Percentiles rank a stretch among this genome's conserved stretches.
Evolutionary conservation across 768 basidiomycete genomes (phyloP).

Genomic region (Rhizopogon vesiculosus): DNA sequence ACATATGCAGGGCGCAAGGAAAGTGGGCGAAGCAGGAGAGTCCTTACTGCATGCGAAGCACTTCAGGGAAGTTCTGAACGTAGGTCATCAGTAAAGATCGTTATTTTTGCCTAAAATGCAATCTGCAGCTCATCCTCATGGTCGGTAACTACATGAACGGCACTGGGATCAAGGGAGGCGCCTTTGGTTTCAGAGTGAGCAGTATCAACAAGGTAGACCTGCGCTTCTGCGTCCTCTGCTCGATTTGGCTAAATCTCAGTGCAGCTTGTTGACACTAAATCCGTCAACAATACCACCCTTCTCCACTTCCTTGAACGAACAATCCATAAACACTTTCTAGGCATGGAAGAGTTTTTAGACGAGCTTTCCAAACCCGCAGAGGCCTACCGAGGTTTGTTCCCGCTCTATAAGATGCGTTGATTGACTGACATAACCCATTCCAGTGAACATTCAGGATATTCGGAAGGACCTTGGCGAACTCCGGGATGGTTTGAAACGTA

Average conservation of each 20-base stretch:
- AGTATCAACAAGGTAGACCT: constrained; percentile 88
- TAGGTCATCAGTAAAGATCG: constrained; percentile 29
- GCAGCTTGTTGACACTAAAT: constrained; percentile 96
- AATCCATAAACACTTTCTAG: constrained; percentile 80
- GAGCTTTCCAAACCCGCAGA: constrained; percentile 88
- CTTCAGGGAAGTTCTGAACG: constrained; percentile 89
- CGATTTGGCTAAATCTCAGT: constrained; percentile 1
- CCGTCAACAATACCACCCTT: constrained; percentile 88
- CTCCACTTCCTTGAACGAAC: constrained; percentile 93
- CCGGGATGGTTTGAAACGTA: constrained; percentile 69
- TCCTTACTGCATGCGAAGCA: constrained; percentile 74
- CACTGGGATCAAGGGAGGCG: constrained; percentile 92
- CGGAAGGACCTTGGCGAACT: constrained; percentile 72
- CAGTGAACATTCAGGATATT: constrained; percentile 85
- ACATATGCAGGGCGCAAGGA: constrained; percentile 61
- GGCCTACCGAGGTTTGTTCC: constrained; percentile 75
- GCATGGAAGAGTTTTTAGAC: constrained; percentile 83
- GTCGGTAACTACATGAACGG: constrained; percentile 99
- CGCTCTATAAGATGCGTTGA: background rate
- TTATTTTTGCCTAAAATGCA: background rate
- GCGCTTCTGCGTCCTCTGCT: background rate
- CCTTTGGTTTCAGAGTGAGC: constrained; percentile 94
- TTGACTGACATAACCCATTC: constrained; percentile 4
- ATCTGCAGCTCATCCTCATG: constrained; percentile 73
- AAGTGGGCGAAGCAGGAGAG: constrained; percentile 76